These are phyloP conservation scores for Elongisporangium anandrum DNA, from an alignment of 352 stramenopile species.

Conservation along the genomic window DNA sequence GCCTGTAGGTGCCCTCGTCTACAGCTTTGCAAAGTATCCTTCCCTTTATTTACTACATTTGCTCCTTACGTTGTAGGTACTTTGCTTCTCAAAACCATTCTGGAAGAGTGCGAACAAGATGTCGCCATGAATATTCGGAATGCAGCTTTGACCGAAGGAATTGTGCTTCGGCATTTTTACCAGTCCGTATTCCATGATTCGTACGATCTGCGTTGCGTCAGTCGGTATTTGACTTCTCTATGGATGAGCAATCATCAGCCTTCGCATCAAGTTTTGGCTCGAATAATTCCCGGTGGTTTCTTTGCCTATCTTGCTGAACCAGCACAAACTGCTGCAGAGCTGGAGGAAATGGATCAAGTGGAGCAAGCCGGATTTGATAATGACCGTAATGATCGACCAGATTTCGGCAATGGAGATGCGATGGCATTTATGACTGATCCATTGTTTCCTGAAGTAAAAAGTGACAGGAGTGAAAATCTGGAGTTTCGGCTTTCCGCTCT, in stretches of 20 bases:
- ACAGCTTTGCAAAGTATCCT: too few species aligned
- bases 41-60: background rate
- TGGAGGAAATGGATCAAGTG: constrained; percentile 84
- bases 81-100: constrained; percentile 89
- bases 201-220: constrained; percentile 92
- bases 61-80: constrained; percentile 63
- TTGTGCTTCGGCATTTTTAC: constrained; percentile 92
- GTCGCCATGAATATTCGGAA: constrained; percentile 86
- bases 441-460: background rate
- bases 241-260: constrained; percentile 91
- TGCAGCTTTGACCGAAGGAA: constrained; percentile 89
- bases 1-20: constrained; percentile 58
- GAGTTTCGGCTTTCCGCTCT: background rate
- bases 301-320: constrained; percentile 87
- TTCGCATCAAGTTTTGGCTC: constrained; percentile 87
- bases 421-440: constrained; percentile 34
- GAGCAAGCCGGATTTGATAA: constrained; percentile 59
- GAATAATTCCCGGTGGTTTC: constrained; percentile 90
- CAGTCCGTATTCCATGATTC: constrained; percentile 90
- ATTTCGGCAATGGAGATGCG: constrained; percentile 24
- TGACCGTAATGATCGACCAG: constrained; percentile 30
- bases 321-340: constrained; percentile 63
- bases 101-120: constrained; percentile 82
- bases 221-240: constrained; percentile 92
- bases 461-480: background rate